These are phyloP conservation scores for Bruguiera hainesii DNA, from an alignment of 441 rosid genomes.

Conservation along the genomic window DNA sequence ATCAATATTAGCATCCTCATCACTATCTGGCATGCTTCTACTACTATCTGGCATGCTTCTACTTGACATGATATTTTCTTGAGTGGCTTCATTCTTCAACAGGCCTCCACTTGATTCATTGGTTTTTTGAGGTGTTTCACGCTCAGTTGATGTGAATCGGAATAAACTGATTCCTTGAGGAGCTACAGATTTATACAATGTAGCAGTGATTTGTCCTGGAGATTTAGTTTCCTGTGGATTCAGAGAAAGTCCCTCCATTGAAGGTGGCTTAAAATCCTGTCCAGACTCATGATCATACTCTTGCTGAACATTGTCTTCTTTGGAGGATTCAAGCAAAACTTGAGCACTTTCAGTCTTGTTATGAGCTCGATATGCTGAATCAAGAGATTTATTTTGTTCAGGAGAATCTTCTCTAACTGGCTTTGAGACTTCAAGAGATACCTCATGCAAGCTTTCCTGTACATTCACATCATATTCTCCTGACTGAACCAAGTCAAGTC, in stretches of 20 bases:
- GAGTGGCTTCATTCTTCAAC: constrained; percentile 27
- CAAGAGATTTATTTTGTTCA: constrained; percentile 22
- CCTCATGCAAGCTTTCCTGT: constrained; percentile 20
- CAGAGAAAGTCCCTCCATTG: constrained; percentile 39
- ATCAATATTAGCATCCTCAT: constrained; percentile 29
- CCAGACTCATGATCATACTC: constrained; percentile 26
- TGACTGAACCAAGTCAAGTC: constrained; percentile 23
- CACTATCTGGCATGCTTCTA: constrained; percentile 27
- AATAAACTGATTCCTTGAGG: constrained; percentile 17
- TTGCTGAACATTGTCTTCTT: constrained; percentile 22
- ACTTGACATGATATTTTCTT: constrained; percentile 28
- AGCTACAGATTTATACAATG: constrained; percentile 11
- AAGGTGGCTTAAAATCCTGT: constrained; percentile 29
- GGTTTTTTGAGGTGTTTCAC: constrained; percentile 18
- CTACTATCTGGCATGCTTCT: constrained; percentile 28
- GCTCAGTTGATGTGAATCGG: neutral
- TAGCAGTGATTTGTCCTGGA: constrained; percentile 17
- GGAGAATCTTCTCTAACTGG: constrained; percentile 23
- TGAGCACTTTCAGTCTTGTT: constrained; percentile 30
- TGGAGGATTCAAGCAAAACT: constrained; percentile 23
- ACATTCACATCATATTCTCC: constrained; percentile 27
- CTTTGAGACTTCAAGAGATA: constrained; percentile 23
- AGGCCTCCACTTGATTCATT: constrained; percentile 28
- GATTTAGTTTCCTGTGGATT: constrained; percentile 25
- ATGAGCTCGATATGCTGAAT: constrained; percentile 18